Conservation (phyloP, 2,329 filamentous ascomycete genomes). For the Ophiostoma piceae region DNA sequence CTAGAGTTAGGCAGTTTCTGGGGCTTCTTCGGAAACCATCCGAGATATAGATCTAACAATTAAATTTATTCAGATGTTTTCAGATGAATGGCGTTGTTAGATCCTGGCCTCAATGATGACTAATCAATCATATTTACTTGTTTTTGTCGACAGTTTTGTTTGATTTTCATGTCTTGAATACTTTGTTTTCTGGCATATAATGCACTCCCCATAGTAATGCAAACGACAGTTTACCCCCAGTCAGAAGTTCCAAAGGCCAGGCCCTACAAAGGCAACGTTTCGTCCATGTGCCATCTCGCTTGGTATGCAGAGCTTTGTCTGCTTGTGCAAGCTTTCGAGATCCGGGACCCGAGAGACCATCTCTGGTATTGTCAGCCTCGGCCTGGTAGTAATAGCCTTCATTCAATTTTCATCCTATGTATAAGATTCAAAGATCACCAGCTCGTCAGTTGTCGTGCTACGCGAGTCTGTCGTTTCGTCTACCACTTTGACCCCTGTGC, state of each 20-base stretch:
- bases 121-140: background rate
- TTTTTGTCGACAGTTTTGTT: background rate
- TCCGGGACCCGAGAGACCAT: background rate
- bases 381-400: too few relatives aligned
- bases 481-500: conserved; percentile 17
- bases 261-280: conserved; percentile 18
- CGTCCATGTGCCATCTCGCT: conserved; percentile 13
- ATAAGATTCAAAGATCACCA: background rate
- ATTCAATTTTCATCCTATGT: too few relatives aligned
- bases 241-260: background rate
- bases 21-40: too few relatives aligned
- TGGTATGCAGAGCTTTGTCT: conserved; percentile 10
- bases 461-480: background rate
- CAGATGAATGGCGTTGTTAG: background rate
- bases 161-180: background rate
- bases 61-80: too few relatives aligned
- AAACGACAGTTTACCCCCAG: background rate
- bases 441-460: background rate
- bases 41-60: too few relatives aligned
- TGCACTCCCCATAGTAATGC: background rate
- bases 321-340: conserved; percentile 2
- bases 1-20: background rate
- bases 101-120: background rate
- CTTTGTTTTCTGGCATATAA: background rate
- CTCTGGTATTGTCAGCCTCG: background rate